Percentiles rank a stretch among this genome's conserved stretches.
Conservation (phyloP, 176 grass and related monocot genomes). For the Raddia distichophylla region DNA sequence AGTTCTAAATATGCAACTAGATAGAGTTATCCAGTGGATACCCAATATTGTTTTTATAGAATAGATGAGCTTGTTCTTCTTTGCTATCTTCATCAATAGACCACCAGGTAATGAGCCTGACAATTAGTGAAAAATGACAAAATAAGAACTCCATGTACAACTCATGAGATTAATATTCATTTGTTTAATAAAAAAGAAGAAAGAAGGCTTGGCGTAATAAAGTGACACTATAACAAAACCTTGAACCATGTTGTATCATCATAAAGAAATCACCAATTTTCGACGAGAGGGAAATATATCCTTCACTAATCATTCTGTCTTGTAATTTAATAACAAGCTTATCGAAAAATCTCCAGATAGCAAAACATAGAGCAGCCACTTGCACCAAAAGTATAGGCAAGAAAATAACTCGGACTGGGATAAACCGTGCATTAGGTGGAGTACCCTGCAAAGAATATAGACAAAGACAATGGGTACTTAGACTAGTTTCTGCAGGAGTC, state of each 20-base stretch:
- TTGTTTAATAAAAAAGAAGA: background rate
- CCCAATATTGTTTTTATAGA: slow-evolving; percentile 51
- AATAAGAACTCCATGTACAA: slow-evolving; percentile 34
- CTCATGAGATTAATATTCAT: background rate
- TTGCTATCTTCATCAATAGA: slow-evolving; percentile 73
- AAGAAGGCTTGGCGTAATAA: background rate
- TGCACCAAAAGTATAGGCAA: slow-evolving; percentile 72
- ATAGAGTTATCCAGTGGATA: slow-evolving; percentile 32
- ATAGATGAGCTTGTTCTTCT: slow-evolving; percentile 65
- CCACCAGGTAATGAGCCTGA: slow-evolving; percentile 67
- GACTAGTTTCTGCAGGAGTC: background rate
- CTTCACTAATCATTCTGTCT: slow-evolving; percentile 41
- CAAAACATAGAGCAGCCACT: slow-evolving; percentile 48
- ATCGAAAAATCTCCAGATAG: slow-evolving; percentile 59
- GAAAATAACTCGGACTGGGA: slow-evolving; percentile 69
- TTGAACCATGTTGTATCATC: slow-evolving; percentile 75
- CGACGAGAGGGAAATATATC: slow-evolving; percentile 61
- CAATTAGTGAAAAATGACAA: slow-evolving; percentile 23
- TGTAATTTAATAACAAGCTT: slow-evolving; percentile 59
- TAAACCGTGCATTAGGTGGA: slow-evolving; percentile 60
- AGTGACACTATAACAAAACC: slow-evolving; percentile 39
- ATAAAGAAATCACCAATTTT: slow-evolving; percentile 54
- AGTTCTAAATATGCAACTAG: slow-evolving; percentile 17
- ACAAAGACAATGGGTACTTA: slow-evolving; percentile 33
- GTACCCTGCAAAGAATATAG: slow-evolving; percentile 50